Evolutionary conservation across 352 stramenopile genomes (phyloP).

Genomic region (Phytophthora crassamura): DNA sequence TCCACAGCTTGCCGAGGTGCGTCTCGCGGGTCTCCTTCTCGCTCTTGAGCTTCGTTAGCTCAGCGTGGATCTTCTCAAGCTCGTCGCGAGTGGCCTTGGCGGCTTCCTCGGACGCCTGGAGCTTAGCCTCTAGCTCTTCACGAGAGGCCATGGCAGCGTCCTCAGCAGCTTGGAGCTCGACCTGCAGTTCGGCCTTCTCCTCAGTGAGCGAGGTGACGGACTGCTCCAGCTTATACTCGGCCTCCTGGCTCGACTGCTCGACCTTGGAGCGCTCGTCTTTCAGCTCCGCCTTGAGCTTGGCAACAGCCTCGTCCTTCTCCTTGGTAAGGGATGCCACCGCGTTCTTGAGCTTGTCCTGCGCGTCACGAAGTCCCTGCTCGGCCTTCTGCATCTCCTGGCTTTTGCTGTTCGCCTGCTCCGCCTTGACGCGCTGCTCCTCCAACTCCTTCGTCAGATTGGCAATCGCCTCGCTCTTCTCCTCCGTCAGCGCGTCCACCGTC

Average conservation of each 20-base stretch:
- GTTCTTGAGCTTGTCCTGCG: conserved; percentile 38
- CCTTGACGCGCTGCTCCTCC: conserved; percentile 24
- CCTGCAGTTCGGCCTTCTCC: conserved; percentile 29
- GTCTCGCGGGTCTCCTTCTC: conserved; percentile 54
- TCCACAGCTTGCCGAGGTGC: conserved; percentile 61
- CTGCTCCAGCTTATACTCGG: conserved; percentile 30
- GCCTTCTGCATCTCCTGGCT: conserved; percentile 26
- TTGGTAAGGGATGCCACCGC: conserved; percentile 17
- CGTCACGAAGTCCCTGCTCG: conserved; percentile 30
- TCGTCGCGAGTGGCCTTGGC: conserved; percentile 23
- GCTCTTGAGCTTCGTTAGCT: conserved; percentile 40
- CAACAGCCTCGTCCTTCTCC: conserved; percentile 35
- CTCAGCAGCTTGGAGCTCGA: conserved; percentile 20
- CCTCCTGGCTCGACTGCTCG: conserved; percentile 18
- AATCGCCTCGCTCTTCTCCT: conserved; percentile 38
- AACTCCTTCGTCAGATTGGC: conserved; percentile 30
- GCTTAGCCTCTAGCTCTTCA: conserved; percentile 11
- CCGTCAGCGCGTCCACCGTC: conserved; percentile 16
- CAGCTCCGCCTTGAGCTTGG: conserved; percentile 40
- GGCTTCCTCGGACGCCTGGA: conserved; percentile 14
- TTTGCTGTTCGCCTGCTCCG: conserved; percentile 20
- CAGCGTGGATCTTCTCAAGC: conserved; percentile 36
- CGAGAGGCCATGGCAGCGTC: conserved; percentile 7
- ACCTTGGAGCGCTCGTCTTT: conserved; percentile 30
- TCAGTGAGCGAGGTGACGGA: conserved; percentile 18